Conservation (phyloP, 2,329 filamentous ascomycete species). For the Metarhizium anisopliae region DNA sequence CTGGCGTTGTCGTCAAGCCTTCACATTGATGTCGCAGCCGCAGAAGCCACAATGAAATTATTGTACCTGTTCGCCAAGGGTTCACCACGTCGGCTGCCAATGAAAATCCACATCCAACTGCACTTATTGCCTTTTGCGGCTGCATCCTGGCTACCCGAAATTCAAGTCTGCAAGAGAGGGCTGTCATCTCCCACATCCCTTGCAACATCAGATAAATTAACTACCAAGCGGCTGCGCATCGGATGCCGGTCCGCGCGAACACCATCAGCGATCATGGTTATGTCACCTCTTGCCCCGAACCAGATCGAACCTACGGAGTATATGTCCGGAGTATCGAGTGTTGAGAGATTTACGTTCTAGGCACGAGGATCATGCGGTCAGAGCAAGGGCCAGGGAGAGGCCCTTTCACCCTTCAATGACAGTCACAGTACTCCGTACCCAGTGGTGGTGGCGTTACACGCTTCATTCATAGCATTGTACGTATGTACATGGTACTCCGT, state of each 20-base stretch:
- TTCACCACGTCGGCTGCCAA: neutral
- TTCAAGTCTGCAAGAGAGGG: neutral
- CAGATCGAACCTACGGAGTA: neutral
- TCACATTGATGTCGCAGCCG: neutral
- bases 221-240: neutral
- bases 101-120: neutral
- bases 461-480: neutral
- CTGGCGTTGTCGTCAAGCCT: neutral
- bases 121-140: neutral
- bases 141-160: neutral
- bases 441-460: neutral
- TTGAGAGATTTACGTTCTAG: neutral
- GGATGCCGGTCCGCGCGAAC: neutral
- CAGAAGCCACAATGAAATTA: neutral
- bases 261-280: neutral
- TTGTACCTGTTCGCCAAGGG: neutral
- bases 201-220: neutral
- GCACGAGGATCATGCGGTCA: neutral
- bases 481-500: too few relatives aligned
- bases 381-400: neutral
- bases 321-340: neutral
- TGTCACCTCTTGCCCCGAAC: neutral
- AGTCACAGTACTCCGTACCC: neutral
- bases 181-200: neutral
- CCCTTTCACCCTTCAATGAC: neutral